Evolutionary conservation across 1,284 basidiomycete genomes (phyloP).

Genomic region (Moniliella sp.): DNA sequence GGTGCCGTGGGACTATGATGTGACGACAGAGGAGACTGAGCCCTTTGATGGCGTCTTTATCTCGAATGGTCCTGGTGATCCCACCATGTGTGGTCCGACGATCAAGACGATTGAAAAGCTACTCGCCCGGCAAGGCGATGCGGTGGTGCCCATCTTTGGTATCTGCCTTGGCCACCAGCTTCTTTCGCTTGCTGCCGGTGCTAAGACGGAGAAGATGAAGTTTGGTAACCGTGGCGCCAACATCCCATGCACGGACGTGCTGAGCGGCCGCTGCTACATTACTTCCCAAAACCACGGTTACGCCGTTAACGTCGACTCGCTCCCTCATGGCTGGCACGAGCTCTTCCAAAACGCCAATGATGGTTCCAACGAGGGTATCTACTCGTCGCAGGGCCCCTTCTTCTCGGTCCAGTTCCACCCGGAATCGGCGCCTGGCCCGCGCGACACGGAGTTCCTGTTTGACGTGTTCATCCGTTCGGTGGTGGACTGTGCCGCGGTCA

Average conservation of each 20-base stretch:
- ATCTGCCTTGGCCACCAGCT: conserved; percentile 97
- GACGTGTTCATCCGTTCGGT: conserved; percentile 87
- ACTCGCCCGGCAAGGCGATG: conserved; percentile 37
- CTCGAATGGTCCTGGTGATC: conserved; percentile 95
- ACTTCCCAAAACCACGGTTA: conserved; percentile 98
- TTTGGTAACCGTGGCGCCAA: conserved; percentile 98
- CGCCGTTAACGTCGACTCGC: conserved; percentile 63
- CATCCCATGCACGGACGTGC: conserved; percentile 81
- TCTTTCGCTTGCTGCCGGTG: conserved; percentile 79
- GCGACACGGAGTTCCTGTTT: conserved; percentile 95
- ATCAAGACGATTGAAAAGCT: conserved; percentile 52
- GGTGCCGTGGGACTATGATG: conserved; percentile 90
- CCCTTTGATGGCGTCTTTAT: conserved; percentile 85
- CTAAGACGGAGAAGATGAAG: conserved; percentile 90
- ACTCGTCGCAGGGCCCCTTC: conserved; percentile 57
- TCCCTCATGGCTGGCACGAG: conserved; percentile 71
- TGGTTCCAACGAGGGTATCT: conserved; percentile 88
- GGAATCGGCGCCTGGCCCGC: conserved; percentile 88
- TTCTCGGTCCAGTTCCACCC: conserved; percentile 99
- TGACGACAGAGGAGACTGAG: conserved; percentile 47
- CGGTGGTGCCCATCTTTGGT: conserved; percentile 85
- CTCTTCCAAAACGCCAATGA: conserved; percentile 94
- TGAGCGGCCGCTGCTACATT: conserved; percentile 91
- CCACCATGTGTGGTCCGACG: conserved; percentile 49
- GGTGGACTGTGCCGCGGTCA: conserved; percentile 52